Conservation (phyloP, 768 basidiomycete species). For the Cystofilobasidium bisporidii region DNA sequence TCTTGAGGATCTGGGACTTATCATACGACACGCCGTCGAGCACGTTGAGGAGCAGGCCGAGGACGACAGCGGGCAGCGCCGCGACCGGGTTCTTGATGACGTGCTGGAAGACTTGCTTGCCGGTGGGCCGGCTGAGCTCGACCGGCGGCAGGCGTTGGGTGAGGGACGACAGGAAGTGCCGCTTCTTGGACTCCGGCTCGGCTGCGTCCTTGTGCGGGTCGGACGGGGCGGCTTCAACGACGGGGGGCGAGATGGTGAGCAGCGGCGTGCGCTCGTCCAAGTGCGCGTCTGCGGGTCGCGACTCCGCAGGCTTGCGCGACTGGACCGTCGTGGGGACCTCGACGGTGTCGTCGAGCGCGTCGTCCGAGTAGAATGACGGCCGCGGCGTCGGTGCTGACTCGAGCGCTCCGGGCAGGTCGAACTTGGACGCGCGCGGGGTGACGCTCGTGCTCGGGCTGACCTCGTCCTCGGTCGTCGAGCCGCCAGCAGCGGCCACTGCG, state of each 20-base stretch:
- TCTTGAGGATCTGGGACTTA: conserved; percentile 16
- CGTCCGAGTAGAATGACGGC: not conserved
- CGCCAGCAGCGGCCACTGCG: too few relatives aligned
- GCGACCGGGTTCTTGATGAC: conserved; percentile 36
- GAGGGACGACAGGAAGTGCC: conserved; percentile 3
- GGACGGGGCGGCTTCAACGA: not conserved
- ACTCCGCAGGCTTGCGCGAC: conserved; percentile 11
- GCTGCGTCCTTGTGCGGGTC: not conserved
- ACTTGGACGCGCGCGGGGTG: not conserved
- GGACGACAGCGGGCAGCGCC: conserved; percentile 65
- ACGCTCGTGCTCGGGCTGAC: conserved; percentile 3
- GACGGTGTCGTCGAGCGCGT: not conserved
- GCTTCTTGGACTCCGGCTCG: not conserved
- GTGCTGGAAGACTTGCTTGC: conserved; percentile 22
- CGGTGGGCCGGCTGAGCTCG: conserved; percentile 10
- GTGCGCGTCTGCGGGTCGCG: not conserved
- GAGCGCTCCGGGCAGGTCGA: conserved; percentile 3
- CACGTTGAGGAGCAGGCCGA: conserved; percentile 77
- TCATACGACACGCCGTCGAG: conserved; percentile 63
- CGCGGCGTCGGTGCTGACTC: not conserved
- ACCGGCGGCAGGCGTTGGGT: not conserved
- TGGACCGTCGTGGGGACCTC: not conserved
- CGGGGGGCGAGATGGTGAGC: not conserved
- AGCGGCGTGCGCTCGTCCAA: conserved; percentile 19
- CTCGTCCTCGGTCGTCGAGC: not conserved